Evolutionary conservation across 768 basidiomycete genomes (phyloP).

Genomic region (Trichaptum fuscoviolaceum): DNA sequence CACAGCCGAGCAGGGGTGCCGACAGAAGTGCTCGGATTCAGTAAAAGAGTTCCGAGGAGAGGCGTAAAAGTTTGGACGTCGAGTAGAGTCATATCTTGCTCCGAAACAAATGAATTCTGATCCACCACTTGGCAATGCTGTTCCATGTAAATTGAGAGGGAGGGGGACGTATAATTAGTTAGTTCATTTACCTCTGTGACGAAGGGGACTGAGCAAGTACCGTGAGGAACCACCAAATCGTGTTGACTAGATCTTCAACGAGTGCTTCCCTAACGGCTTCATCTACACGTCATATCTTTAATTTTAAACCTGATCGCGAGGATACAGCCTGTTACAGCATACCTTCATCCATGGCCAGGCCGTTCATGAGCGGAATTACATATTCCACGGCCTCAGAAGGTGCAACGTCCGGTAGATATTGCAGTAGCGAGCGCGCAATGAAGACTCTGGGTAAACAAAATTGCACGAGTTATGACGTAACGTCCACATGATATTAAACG

Average conservation of each 20-base stretch:
- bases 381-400: constrained; percentile 90
- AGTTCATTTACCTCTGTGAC: constrained; percentile 2
- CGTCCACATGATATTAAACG: constrained; percentile 8
- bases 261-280: constrained; percentile 87
- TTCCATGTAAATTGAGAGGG: constrained; percentile 8
- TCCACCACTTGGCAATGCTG: constrained; percentile 67
- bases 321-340: constrained; percentile 19
- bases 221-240: constrained; percentile 93
- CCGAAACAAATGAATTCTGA: constrained; percentile 34
- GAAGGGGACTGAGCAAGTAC: constrained; percentile 26
- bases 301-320: constrained; percentile 3
- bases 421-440: constrained; percentile 80
- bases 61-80: constrained; percentile 87
- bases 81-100: constrained; percentile 38
- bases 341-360: constrained; percentile 86
- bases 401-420: constrained; percentile 66
- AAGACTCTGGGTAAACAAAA: constrained; percentile 48
- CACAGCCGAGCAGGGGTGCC: constrained; percentile 68
- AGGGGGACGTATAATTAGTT: not conserved
- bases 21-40: constrained; percentile 72
- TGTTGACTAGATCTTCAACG: constrained; percentile 67
- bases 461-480: not conserved
- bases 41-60: constrained; percentile 80
- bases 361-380: constrained; percentile 83
- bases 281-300: constrained; percentile 76